Conservation (phyloP, 2,329 filamentous ascomycete genomes). For the Microthyrium microscopicum region DNA sequence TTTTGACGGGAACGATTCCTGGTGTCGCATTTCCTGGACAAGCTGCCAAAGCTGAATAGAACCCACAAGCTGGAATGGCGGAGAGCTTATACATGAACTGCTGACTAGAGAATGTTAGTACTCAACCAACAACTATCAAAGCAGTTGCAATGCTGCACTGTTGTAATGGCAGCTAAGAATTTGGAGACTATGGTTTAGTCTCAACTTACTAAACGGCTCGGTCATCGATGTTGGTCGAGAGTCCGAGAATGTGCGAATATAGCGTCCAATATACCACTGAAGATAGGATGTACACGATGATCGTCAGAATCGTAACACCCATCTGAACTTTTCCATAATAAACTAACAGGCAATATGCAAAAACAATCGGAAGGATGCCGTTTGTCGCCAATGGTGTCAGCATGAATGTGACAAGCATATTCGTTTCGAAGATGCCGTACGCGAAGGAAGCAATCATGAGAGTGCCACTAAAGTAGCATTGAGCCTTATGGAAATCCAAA, state of each 20-base stretch:
- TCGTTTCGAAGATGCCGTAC: slow-evolving; percentile 11
- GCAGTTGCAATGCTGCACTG: no score
- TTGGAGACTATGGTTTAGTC: no score
- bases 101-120: slow-evolving; percentile 11
- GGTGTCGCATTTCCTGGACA: slow-evolving; percentile 11
- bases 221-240: no score
- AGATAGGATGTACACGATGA: slow-evolving; percentile 10
- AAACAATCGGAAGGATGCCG: slow-evolving; percentile 12
- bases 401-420: slow-evolving; percentile 13
- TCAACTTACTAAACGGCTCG: no score
- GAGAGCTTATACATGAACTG: slow-evolving; percentile 13
- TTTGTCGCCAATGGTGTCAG: slow-evolving; percentile 13
- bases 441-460: slow-evolving; percentile 14
- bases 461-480: slow-evolving; percentile 15
- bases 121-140: slow-evolving; percentile 4
- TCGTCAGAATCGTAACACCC: slow-evolving; percentile 10
- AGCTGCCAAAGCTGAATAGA: slow-evolving; percentile 12
- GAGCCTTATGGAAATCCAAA: slow-evolving; percentile 14
- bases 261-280: no score
- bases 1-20: slow-evolving; percentile 4
- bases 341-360: slow-evolving; percentile 11
- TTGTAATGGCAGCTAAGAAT: no score
- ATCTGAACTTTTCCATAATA: slow-evolving; percentile 6
- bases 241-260: no score
- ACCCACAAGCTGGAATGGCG: slow-evolving; percentile 12